Evolutionary conservation across 768 basidiomycete species (phyloP).

Genomic region (Multifurca ochricompacta): DNA sequence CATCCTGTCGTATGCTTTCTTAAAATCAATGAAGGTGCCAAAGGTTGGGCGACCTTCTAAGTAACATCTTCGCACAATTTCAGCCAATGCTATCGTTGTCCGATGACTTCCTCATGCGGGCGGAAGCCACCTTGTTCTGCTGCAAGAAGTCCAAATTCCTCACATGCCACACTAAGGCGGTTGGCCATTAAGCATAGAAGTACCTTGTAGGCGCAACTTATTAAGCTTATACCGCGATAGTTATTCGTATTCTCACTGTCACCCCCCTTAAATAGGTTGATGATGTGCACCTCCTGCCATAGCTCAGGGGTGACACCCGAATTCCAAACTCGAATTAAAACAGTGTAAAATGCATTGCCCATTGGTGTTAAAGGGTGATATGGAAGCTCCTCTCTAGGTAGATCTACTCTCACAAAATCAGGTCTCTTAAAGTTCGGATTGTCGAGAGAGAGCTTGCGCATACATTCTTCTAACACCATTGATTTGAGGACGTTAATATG

Average conservation of each 20-base stretch:
- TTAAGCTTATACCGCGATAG: conserved; percentile 19
- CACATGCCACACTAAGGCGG: neutral
- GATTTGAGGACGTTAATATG: conserved; percentile 1
- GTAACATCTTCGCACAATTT: conserved; percentile 13
- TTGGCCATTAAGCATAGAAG: conserved; percentile 9
- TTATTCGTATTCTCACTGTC: conserved; percentile 10
- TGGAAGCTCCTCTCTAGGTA: neutral
- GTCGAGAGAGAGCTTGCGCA: neutral
- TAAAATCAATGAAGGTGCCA: conserved; percentile 17
- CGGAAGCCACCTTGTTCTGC: conserved; percentile 15
- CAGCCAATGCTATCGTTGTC: conserved; percentile 12
- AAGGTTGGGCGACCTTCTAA: neutral
- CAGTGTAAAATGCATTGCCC: neutral
- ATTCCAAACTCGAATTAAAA: rapidly evolving
- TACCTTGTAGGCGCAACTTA: conserved; percentile 12
- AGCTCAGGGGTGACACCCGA: neutral
- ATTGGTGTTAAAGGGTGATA: neutral
- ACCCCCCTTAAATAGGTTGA: conserved; percentile 12
- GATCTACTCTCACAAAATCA: neutral
- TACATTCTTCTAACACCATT: neutral
- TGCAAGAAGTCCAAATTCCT: neutral
- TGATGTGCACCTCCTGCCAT: conserved; percentile 14
- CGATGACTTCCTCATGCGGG: conserved; percentile 14
- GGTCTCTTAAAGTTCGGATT: neutral
- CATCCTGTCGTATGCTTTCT: conserved; percentile 19